These are phyloP conservation scores for Beta macrorhiza DNA, from an alignment of 179 eudicot species.

Conservation along the genomic window DNA sequence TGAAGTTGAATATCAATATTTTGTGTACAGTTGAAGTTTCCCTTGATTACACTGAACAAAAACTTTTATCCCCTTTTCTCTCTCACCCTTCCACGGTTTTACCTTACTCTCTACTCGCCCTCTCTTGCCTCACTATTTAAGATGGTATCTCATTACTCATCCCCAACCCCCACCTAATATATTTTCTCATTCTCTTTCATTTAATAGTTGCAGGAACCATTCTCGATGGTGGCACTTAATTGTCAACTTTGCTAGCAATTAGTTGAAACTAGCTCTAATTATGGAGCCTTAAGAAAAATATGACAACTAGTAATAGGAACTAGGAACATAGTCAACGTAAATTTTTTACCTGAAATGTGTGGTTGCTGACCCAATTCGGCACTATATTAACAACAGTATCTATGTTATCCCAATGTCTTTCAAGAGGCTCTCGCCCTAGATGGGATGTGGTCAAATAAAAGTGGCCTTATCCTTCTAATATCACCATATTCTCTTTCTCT, in stretches of 20 bases:
- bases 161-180: too few species aligned
- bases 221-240: too few species aligned
- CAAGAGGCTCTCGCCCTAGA: neutral
- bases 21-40: neutral
- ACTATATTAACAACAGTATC: neutral
- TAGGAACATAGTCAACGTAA: neutral
- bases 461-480: neutral
- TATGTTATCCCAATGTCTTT: neutral
- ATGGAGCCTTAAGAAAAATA: too few species aligned
- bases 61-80: neutral
- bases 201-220: too few species aligned
- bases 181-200: too few species aligned
- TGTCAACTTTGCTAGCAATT: too few species aligned
- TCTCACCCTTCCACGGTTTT: too few species aligned
- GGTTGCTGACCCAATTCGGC: neutral
- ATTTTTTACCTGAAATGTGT: neutral
- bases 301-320: neutral
- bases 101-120: too few species aligned
- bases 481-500: neutral
- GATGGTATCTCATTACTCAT: too few species aligned
- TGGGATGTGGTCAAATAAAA: slow-evolving; percentile 5
- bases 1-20: neutral
- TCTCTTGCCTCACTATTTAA: too few species aligned
- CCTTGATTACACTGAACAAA: neutral
- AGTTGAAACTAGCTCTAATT: too few species aligned